Evolutionary conservation across 2,329 filamentous ascomycete species (phyloP).

Genomic region (Teratosphaeria viscida): DNA sequence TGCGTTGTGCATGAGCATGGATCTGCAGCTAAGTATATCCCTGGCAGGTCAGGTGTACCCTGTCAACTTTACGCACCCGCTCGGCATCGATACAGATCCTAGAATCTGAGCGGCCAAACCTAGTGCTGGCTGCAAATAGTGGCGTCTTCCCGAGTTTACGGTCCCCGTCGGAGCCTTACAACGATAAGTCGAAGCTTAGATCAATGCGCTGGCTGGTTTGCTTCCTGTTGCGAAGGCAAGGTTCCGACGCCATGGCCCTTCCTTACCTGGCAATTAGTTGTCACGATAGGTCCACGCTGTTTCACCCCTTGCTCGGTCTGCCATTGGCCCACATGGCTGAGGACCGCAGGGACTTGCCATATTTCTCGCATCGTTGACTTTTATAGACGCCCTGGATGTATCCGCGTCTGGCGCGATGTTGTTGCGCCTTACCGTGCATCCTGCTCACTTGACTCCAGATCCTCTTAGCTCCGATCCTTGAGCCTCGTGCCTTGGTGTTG

Average conservation of each 20-base stretch:
- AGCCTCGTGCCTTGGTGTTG: constrained; percentile 16
- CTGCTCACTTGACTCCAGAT: constrained; percentile 1
- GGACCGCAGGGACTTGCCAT: constrained; percentile 13
- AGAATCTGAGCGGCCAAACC: not conserved
- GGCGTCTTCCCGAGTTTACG: not conserved
- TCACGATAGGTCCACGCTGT: constrained; percentile 20
- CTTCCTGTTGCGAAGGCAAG: not conserved
- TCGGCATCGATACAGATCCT: not conserved
- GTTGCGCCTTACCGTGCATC: not conserved
- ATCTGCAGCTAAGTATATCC: constrained; percentile 18
- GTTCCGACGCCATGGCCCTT: constrained; percentile 7
- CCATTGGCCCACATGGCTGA: constrained; percentile 15
- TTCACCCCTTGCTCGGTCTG: constrained; percentile 25
- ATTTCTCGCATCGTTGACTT: constrained; percentile 15
- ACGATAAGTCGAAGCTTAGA: not conserved
- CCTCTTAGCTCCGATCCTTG: not conserved
- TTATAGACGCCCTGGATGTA: constrained; percentile 6
- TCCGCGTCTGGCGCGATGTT: constrained; percentile 18
- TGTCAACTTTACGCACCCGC: not conserved
- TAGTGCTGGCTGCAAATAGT: not conserved
- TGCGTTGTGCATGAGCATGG: constrained; percentile 18
- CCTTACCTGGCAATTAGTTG: constrained; percentile 17
- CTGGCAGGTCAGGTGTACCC: not conserved
- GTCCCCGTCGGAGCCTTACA: not conserved
- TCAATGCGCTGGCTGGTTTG: not conserved